Percentiles rank a stretch among this genome's conserved stretches.
Evolutionary conservation across 1,284 basidiomycete genomes (phyloP).

Genomic region (Leccinum insolens): DNA sequence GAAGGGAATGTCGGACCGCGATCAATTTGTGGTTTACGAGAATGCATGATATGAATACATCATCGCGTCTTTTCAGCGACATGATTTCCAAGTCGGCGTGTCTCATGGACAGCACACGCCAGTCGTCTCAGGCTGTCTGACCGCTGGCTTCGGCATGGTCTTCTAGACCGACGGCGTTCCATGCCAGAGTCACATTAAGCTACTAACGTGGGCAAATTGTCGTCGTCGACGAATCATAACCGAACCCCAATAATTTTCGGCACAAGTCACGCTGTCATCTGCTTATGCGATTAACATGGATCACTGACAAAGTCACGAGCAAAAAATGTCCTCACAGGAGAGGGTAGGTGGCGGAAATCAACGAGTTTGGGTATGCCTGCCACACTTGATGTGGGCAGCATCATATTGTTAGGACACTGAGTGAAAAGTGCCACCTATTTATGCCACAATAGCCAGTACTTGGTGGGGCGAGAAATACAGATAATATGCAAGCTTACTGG

Average conservation of each 20-base stretch:
- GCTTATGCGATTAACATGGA: neutral
- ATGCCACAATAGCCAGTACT: neutral
- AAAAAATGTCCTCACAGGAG: slow-evolving; percentile 1
- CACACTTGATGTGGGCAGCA: neutral
- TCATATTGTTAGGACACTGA: neutral
- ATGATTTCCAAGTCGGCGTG: neutral
- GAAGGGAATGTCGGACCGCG: neutral
- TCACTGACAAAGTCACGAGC: neutral
- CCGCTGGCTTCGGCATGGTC: neutral
- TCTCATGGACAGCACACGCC: neutral
- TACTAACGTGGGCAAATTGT: neutral
- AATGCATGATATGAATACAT: neutral
- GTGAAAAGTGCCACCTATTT: neutral
- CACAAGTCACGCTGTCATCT: slow-evolving; percentile 6
- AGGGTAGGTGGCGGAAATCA: neutral
- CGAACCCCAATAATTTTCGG: neutral
- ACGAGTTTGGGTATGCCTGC: neutral
- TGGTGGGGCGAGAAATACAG: neutral
- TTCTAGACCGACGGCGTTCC: neutral
- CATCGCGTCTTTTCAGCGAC: neutral
- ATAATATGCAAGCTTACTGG: neutral
- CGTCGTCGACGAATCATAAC: neutral
- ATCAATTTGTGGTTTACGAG: neutral
- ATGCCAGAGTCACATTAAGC: neutral
- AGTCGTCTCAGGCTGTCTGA: neutral